Evolutionary conservation across 2,329 filamentous ascomycete species (phyloP), one percentile per base, ranked within the genome.

Genomic region (Cladosporium colombiae): DNA sequence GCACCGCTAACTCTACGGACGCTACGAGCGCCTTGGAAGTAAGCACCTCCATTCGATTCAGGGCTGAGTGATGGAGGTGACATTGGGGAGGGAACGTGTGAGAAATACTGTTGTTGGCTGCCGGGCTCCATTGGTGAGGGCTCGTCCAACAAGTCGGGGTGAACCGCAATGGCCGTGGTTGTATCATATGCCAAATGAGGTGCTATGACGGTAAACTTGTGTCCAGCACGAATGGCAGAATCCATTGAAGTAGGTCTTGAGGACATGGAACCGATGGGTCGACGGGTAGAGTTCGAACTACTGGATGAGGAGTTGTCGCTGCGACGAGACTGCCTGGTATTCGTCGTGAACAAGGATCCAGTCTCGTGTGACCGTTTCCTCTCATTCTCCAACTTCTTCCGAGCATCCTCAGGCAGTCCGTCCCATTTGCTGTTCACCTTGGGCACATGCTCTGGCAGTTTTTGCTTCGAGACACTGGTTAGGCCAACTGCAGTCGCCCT

Each of bases 361-460:
- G 23, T 52, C 10, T 59, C 55, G 10, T 55, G 23, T 46, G 55
- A 59, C 29, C 18, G 50, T 31, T 35, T 59, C 46, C 57, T 59
- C 25, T 60, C n/a, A 8, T 65, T 29, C 1, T 53, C 57, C 57
- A 60, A 3, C 11, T 37, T 65, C 23, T 65, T 65, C 6, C 49
- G 29, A 6, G 78, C 69, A 1, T 72, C 67, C 25, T 81, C 77
- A 14, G 83, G 83, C 8, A 85, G 71, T 11, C 83, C 83, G 68
- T 85, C 80, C 83, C 83, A 85, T 73, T 82, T 85, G 31, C 81
- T 81, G 67, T 85, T 85, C 40, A 84, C 83, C 68, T 81, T 84
- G 23, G 83, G 83, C 1, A 85, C 81, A 63, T 75, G 75, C 3
- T 77, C 69, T 6, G 83, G 83, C 44, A 85, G 76, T 68, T 81